A percentile compares a stretch with the other conserved stretches of the same genome.
phyloP scores from a whole-genome alignment of 23 red algal species.

The Gracilaria caudata region DNA sequence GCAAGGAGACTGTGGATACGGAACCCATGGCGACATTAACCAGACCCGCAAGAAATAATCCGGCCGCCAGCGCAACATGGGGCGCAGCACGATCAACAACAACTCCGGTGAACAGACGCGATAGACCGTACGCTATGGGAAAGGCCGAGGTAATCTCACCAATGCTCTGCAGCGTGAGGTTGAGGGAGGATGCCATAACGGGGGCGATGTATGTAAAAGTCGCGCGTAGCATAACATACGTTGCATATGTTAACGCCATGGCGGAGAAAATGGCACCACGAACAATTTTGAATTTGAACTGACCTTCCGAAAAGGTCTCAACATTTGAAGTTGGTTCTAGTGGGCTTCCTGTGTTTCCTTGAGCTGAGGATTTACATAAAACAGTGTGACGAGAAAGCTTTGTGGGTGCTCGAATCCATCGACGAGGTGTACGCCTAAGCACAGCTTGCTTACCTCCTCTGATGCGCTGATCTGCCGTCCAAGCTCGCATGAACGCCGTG shows the following conservation, averaged over 20 bases:
- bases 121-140: slow-evolving; percentile 79
- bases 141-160: slow-evolving; percentile 79
- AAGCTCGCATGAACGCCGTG: slow-evolving; percentile 1
- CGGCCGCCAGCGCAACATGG: slow-evolving; percentile 42
- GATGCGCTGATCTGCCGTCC: not conserved
- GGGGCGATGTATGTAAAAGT: slow-evolving; percentile 92
- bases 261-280: slow-evolving; percentile 28
- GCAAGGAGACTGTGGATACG: slow-evolving; percentile 38
- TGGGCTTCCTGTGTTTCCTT: not conserved
- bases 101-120: slow-evolving; percentile 75
- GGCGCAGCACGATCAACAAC: slow-evolving; percentile 65
- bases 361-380: slow-evolving; percentile 5
- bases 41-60: slow-evolving; percentile 71
- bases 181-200: slow-evolving; percentile 29
- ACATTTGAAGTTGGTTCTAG: not conserved
- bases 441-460: not conserved
- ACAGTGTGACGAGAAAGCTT: not conserved
- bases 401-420: not conserved
- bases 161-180: slow-evolving; percentile 52
- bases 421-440: not conserved
- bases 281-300: slow-evolving; percentile 15
- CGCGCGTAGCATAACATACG: slow-evolving; percentile 72
- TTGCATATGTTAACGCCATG: slow-evolving; percentile 68
- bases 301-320: not conserved
- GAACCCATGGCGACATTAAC: slow-evolving; percentile 72